Evolutionary conservation across 2,329 filamentous ascomycete species (phyloP).

Genomic region (Penicillium palitans): DNA sequence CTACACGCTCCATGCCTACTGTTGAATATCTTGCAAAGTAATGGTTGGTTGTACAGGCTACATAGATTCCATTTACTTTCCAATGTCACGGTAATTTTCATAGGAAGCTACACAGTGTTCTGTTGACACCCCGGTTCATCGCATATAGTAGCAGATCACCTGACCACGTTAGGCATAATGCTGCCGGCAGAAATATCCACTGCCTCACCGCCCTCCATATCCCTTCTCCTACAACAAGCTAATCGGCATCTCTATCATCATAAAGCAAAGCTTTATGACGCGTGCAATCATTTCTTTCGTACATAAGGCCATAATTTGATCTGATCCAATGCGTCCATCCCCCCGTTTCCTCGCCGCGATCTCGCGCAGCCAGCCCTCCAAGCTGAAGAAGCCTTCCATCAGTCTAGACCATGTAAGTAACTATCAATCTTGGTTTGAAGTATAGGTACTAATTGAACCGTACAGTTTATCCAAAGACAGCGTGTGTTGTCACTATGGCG

Average conservation of each 20-base stretch:
- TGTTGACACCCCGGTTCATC: not conserved
- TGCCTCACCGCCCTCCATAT: not conserved
- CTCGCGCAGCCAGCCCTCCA: slow-evolving; percentile 33
- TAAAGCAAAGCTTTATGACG: not conserved
- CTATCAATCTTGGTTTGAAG: not conserved
- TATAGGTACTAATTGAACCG: not conserved
- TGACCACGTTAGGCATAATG: not conserved
- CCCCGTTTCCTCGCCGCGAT: slow-evolving; percentile 31
- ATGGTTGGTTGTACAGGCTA: not conserved
- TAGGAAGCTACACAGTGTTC: not conserved
- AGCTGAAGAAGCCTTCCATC: slow-evolving; percentile 38
- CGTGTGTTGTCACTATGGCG: slow-evolving; percentile 47
- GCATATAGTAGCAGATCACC: not conserved
- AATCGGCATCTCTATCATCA: not conserved
- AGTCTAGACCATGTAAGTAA: slow-evolving; percentile 42
- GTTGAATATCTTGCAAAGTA: not conserved
- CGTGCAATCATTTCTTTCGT: not conserved
- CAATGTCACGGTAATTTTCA: not conserved
- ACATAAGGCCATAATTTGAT: slow-evolving; percentile 6
- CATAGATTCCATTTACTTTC: not conserved
- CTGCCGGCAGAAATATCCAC: slow-evolving; percentile 2
- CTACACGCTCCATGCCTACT: not conserved
- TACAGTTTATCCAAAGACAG: slow-evolving; percentile 46
- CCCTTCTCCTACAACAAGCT: slow-evolving; percentile 2
- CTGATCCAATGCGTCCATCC: slow-evolving; percentile 33